phyloP scores from a whole-genome alignment of 441 rosid genomes.

The Viola pubescens region DNA sequence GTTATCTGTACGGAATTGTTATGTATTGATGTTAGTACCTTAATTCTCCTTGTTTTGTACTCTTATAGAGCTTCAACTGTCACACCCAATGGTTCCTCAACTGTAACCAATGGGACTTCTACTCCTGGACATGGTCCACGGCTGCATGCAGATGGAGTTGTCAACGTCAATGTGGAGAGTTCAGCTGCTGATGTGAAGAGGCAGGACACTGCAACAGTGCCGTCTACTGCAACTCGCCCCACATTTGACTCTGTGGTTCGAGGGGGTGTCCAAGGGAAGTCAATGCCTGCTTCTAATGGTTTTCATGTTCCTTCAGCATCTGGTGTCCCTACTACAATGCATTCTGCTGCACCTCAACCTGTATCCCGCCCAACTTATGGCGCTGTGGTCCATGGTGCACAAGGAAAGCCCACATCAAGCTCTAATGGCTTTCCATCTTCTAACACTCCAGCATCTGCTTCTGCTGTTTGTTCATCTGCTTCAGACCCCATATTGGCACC shows the following conservation, averaged over 20 bases:
- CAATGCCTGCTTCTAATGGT: conserved; percentile 19
- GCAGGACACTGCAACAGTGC: conserved; percentile 12
- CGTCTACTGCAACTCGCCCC: conserved; percentile 10
- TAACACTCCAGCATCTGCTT: conserved; percentile 18
- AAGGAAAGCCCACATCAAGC: conserved; percentile 23
- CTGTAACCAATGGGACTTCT: conserved; percentile 37
- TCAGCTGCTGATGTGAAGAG: conserved; percentile 23
- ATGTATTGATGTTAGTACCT: conserved; percentile 4
- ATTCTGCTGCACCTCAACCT: conserved; percentile 11
- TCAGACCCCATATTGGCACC: conserved; percentile 38
- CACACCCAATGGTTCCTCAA: conserved; percentile 31
- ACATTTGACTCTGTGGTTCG: conserved; percentile 3
- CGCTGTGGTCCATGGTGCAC: conserved; percentile 17
- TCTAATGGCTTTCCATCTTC: conserved; percentile 24
- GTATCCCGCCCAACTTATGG: not conserved
- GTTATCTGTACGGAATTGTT: conserved; percentile 1
- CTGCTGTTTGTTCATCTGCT: conserved; percentile 32
- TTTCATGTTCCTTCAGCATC: conserved; percentile 24
- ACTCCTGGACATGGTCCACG: conserved; percentile 17
- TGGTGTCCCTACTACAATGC: conserved; percentile 10
- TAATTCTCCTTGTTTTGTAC: conserved; percentile 1
- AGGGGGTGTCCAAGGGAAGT: conserved; percentile 24
- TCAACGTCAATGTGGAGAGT: conserved; percentile 16
- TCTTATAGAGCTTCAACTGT: conserved; percentile 29
- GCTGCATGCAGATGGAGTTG: conserved; percentile 17